Percentiles rank a stretch among this genome's conserved stretches.
Conservation (phyloP, 306 rosid species). For the Arachis hypogaea region DNA sequence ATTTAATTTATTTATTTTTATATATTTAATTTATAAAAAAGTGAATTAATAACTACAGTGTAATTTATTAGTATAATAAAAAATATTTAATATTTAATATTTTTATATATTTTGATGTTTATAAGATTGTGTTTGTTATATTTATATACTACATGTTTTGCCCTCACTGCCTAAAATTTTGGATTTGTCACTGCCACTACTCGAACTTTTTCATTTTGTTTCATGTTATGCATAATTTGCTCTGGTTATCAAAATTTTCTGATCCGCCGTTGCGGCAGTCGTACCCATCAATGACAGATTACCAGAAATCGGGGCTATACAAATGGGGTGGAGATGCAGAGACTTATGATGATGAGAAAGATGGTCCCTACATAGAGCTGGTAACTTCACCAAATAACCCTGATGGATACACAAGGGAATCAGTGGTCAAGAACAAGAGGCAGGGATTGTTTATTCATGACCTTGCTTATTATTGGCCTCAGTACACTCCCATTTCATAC, state of each 20-base stretch:
- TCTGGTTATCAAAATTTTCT: conserved; percentile 3
- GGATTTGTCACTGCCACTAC: too few species aligned
- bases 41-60: too few species aligned
- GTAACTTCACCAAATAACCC: conserved; percentile 96
- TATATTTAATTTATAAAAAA: too few species aligned
- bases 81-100: too few species aligned
- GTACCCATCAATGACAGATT: conserved; percentile 73
- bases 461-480: conserved; percentile 96
- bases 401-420: conserved; percentile 64
- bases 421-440: conserved; percentile 63
- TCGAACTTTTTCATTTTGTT: too few species aligned
- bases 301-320: conserved; percentile 80
- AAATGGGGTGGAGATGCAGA: conserved; percentile 86
- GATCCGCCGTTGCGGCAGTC: conserved; percentile 52
- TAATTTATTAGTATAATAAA: too few species aligned
- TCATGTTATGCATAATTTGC: too few species aligned
- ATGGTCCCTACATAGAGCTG: conserved; percentile 77
- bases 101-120: too few species aligned
- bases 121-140: too few species aligned
- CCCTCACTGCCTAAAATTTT: too few species aligned
- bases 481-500: conserved; percentile 77
- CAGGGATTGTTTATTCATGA: conserved; percentile 73
- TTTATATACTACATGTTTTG: too few species aligned
- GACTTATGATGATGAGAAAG: conserved; percentile 46
- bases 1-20: too few species aligned